Conservation (phyloP, 2,329 filamentous ascomycete species). For the Ophiostoma sp. region DNA sequence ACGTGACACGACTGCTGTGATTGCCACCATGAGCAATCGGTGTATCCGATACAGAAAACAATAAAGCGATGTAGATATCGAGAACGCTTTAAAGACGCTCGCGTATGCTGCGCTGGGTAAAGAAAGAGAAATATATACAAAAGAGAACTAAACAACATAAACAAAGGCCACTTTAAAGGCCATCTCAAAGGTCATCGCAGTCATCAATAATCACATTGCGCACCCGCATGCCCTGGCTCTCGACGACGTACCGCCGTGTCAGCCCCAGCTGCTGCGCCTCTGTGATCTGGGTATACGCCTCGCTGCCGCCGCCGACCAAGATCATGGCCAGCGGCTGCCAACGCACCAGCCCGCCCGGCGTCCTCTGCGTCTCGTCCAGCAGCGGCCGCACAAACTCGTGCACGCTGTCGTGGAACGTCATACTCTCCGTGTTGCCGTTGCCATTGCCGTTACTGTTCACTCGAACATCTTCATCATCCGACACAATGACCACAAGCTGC, state of each 20-base stretch:
- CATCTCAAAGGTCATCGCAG: slow-evolving; percentile 27
- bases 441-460: slow-evolving; percentile 15
- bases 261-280: slow-evolving; percentile 65
- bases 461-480: slow-evolving; percentile 45
- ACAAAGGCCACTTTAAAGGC: background rate
- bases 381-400: slow-evolving; percentile 52
- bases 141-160: background rate
- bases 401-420: slow-evolving; percentile 32
- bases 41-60: background rate
- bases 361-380: slow-evolving; percentile 68
- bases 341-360: slow-evolving; percentile 61
- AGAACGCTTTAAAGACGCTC: background rate
- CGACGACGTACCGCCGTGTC: slow-evolving; percentile 70
- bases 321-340: slow-evolving; percentile 73
- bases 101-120: background rate
- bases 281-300: slow-evolving; percentile 58
- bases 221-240: slow-evolving; percentile 73
- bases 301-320: slow-evolving; percentile 68
- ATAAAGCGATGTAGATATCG: background rate
- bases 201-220: slow-evolving; percentile 65
- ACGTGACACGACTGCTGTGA: too few species aligned
- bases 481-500: slow-evolving; percentile 76
- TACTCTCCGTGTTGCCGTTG: slow-evolving; percentile 23
- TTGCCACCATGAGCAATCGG: background rate
- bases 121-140: background rate